These are phyloP conservation scores for Mimosa bimucronata DNA, from an alignment of 306 rosid species.

Conservation along the genomic window DNA sequence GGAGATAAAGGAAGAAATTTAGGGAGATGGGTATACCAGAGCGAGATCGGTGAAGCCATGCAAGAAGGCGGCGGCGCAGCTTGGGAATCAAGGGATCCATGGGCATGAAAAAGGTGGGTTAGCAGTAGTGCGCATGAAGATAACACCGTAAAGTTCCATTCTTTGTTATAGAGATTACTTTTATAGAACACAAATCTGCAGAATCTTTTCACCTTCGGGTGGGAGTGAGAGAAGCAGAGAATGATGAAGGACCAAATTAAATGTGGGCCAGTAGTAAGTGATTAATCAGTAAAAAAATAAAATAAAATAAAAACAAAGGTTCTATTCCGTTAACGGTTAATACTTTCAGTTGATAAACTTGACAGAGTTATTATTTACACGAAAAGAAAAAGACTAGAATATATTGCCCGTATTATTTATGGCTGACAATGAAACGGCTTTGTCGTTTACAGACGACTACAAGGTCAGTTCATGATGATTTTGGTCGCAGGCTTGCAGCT, in stretches of 20 bases:
- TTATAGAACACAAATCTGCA: conserved; percentile 41
- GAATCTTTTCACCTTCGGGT: conserved; percentile 31
- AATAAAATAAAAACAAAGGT: no score
- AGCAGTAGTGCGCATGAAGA: conserved; percentile 34
- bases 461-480: background rate
- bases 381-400: background rate
- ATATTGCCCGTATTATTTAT: background rate
- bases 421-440: background rate
- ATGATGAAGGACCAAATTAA: conserved; percentile 21
- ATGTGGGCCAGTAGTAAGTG: conserved; percentile 36
- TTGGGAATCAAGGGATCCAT: conserved; percentile 68
- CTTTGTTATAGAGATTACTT: conserved; percentile 2
- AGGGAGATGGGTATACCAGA: conserved; percentile 48
- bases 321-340: background rate
- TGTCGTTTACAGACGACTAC: background rate
- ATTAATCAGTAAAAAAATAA: conserved; percentile 20
- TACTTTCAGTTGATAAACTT: background rate
- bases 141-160: conserved; percentile 56
- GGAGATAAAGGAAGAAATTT: background rate
- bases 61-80: conserved; percentile 69
- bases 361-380: background rate
- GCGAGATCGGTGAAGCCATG: conserved; percentile 89
- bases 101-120: conserved; percentile 36
- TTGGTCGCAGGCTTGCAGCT: background rate
- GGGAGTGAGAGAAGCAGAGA: background rate